phyloP scores from a whole-genome alignment of 169 alveolate species.

The Babesia bovis region DNA sequence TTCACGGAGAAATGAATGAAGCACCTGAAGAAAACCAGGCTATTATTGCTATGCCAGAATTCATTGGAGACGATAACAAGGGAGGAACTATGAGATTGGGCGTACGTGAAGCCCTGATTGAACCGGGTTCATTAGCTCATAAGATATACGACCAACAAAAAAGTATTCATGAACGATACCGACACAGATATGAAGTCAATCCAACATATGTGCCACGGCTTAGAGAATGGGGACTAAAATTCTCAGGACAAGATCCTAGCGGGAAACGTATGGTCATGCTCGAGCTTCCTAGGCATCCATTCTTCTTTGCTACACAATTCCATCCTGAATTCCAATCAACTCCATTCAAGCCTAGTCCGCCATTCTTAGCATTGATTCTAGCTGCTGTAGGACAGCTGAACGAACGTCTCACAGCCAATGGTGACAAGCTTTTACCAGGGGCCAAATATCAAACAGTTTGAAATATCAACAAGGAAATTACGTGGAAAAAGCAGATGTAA shows the following conservation, averaged over 20 bases:
- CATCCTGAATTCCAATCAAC: slow-evolving; percentile 94
- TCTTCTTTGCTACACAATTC: slow-evolving; percentile 90
- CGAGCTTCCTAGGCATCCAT: slow-evolving; percentile 87
- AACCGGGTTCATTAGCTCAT: slow-evolving; percentile 86
- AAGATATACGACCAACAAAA: slow-evolving; percentile 82
- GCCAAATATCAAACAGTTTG: slow-evolving; percentile 21
- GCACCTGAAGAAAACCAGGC: slow-evolving; percentile 59
- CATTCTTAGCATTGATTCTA: slow-evolving; percentile 80
- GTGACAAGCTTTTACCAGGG: slow-evolving; percentile 72
- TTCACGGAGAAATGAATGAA: slow-evolving; percentile 74
- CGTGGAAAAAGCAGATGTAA: too few species aligned
- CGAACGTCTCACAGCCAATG: slow-evolving; percentile 64
- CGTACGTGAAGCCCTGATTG: slow-evolving; percentile 81
- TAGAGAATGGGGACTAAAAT: slow-evolving; percentile 86
- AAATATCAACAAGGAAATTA: too few species aligned
- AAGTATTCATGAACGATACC: slow-evolving; percentile 89
- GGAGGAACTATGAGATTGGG: slow-evolving; percentile 96
- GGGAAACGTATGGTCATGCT: slow-evolving; percentile 88
- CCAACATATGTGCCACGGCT: slow-evolving; percentile 81
- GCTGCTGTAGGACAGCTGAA: slow-evolving; percentile 79
- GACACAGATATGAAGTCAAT: slow-evolving; percentile 93
- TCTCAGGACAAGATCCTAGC: slow-evolving; percentile 87
- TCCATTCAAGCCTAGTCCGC: slow-evolving; percentile 87
- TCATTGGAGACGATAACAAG: slow-evolving; percentile 68
- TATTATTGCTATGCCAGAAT: slow-evolving; percentile 60